Percentiles rank a stretch among this genome's conserved stretches.
Evolutionary conservation across 2,329 filamentous ascomycete species (phyloP).

Genomic region (Colletotrichum costaricense): DNA sequence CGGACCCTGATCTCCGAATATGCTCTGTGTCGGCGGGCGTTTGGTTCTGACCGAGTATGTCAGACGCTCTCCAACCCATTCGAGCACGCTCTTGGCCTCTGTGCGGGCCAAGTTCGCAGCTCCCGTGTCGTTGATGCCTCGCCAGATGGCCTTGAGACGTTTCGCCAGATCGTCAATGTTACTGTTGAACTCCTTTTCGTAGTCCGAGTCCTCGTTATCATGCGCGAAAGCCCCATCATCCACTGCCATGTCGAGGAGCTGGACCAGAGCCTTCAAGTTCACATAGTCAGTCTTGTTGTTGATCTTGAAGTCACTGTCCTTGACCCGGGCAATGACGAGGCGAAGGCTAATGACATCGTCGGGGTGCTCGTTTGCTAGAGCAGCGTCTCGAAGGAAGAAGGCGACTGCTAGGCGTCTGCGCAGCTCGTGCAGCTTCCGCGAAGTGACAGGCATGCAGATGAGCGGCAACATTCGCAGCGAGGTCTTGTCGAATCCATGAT

Average conservation of each 20-base stretch:
- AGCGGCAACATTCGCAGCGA: conserved; percentile 69
- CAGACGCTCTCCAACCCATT: conserved; percentile 80
- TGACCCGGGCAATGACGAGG: conserved; percentile 59
- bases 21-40: conserved; percentile 62
- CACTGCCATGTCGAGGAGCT: conserved; percentile 80
- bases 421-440: conserved; percentile 65
- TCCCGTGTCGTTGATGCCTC: conserved; percentile 78
- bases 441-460: conserved; percentile 66
- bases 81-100: conserved; percentile 80
- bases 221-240: conserved; percentile 65
- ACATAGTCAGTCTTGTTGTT: conserved; percentile 72
- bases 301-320: conserved; percentile 62
- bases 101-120: conserved; percentile 78
- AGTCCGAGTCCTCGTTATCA: conserved; percentile 43
- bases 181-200: conserved; percentile 70
- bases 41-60: conserved; percentile 77
- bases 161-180: conserved; percentile 75
- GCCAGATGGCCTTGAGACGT: conserved; percentile 67
- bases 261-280: conserved; percentile 72
- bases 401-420: conserved; percentile 74
- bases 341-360: conserved; percentile 55
- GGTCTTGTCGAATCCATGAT: conserved; percentile 57
- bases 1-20: conserved; percentile 58
- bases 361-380: conserved; percentile 53
- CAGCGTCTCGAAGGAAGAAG: conserved; percentile 67